These are phyloP conservation scores for Lactifluus volemus DNA, from an alignment of 768 basidiomycete genomes.

Conservation along the genomic window DNA sequence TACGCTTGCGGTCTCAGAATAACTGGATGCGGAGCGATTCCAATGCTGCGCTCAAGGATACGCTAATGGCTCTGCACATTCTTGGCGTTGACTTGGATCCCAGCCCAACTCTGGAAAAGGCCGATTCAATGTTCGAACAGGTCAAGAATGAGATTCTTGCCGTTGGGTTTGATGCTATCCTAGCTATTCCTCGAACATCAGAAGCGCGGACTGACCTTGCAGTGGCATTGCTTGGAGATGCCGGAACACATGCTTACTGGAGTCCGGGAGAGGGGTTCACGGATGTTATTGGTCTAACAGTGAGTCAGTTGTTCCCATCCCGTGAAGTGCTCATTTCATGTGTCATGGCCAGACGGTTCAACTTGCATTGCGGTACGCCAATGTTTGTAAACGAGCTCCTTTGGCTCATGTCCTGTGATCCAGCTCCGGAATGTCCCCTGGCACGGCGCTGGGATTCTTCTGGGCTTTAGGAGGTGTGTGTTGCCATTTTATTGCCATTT, in stretches of 20 bases:
- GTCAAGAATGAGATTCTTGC: conserved; percentile 65
- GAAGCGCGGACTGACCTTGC: conserved; percentile 54
- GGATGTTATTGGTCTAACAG: conserved; percentile 59
- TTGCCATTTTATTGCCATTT: not conserved
- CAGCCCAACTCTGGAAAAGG: conserved; percentile 43
- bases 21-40: conserved; percentile 54
- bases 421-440: conserved; percentile 61
- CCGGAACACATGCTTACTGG: conserved; percentile 68
- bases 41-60: conserved; percentile 47
- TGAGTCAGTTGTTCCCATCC: conserved; percentile 21
- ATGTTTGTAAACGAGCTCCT: not conserved
- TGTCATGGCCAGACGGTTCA: conserved; percentile 44
- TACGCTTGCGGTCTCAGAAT: conserved; percentile 55
- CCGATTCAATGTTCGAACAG: conserved; percentile 57
- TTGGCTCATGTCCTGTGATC: not conserved
- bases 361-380: conserved; percentile 46
- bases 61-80: conserved; percentile 46
- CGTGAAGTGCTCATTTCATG: not conserved
- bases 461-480: conserved; percentile 54
- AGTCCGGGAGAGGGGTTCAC: conserved; percentile 45
- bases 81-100: conserved; percentile 55
- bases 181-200: conserved; percentile 50
- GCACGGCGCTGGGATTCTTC: conserved; percentile 63
- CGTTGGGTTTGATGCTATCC: conserved; percentile 60
- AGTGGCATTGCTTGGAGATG: conserved; percentile 59